These are phyloP conservation scores for Epicoccum sorghinum DNA, from an alignment of 2,329 filamentous ascomycete genomes.

Conservation along the genomic window DNA sequence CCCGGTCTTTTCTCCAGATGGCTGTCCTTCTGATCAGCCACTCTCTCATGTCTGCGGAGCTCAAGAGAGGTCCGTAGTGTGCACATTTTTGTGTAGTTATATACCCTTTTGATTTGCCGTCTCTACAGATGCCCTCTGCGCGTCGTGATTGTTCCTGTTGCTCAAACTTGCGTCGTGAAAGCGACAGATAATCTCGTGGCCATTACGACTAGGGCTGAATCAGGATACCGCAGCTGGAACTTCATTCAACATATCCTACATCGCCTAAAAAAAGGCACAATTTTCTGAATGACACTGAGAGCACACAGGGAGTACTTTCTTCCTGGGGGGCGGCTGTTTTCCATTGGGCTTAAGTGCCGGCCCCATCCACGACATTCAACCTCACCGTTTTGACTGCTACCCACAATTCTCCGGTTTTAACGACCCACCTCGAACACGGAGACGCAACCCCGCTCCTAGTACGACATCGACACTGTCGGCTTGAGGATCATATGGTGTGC, in stretches of 20 bases:
- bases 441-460: constrained; percentile 9
- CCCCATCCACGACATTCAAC: constrained; percentile 2
- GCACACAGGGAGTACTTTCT: no score
- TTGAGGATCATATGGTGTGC: not conserved
- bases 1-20: constrained; percentile 11
- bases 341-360: not conserved
- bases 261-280: no score
- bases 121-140: not conserved
- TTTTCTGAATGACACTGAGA: no score
- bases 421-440: constrained; percentile 8
- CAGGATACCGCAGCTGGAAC: no score
- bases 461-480: constrained; percentile 3
- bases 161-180: no score
- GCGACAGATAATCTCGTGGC: no score
- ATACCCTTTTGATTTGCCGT: constrained; percentile 3
- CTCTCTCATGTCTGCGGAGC: not conserved
- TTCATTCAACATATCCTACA: no score
- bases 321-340: not conserved
- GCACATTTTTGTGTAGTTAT: constrained; percentile 4
- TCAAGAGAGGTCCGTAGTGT: not conserved
- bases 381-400: not conserved
- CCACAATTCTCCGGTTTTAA: constrained; percentile 6
- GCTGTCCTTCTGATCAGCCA: constrained; percentile 1
- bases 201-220: no score
- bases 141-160: not conserved